Conservation (phyloP, 1,139 yeast genomes). For the Saccharomyces pastorianus region DNA sequence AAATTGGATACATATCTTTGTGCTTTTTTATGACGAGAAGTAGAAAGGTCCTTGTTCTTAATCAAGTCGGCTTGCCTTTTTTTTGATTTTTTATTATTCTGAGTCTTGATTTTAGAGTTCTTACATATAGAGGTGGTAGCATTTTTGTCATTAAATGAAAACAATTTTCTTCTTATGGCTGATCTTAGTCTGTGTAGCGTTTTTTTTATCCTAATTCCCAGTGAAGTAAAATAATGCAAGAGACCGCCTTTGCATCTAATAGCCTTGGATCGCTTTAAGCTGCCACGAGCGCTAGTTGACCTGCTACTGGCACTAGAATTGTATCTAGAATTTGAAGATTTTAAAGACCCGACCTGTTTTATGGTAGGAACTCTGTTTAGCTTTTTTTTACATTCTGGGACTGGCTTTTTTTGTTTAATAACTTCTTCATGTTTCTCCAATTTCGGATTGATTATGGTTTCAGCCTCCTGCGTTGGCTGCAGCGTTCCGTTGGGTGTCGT, state of each 20-base stretch:
- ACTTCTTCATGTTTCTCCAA: not conserved
- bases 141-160: constrained; percentile 3
- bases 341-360: constrained; percentile 6
- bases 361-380: constrained; percentile 11
- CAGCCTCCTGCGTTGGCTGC: not conserved
- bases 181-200: constrained; percentile 15
- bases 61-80: constrained; percentile 4
- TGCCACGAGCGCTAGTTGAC: not conserved
- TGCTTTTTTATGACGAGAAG: constrained; percentile 25
- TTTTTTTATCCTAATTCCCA: constrained; percentile 20
- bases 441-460: not conserved
- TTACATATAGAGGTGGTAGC: not conserved
- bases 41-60: constrained; percentile 11
- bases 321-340: constrained; percentile 1
- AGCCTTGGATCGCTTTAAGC: constrained; percentile 29
- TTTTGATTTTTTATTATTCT: constrained; percentile 2
- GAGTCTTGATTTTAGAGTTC: not conserved
- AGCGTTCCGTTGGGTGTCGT: not conserved
- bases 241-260: constrained; percentile 31
- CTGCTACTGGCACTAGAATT: not conserved
- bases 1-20: constrained; percentile 25
- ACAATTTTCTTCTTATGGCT: constrained; percentile 14
- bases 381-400: constrained; percentile 1
- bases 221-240: constrained; percentile 21
- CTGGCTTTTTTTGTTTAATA: not conserved